Conservation (phyloP, 768 basidiomycete species). For the Lactarius evosmus region DNA sequence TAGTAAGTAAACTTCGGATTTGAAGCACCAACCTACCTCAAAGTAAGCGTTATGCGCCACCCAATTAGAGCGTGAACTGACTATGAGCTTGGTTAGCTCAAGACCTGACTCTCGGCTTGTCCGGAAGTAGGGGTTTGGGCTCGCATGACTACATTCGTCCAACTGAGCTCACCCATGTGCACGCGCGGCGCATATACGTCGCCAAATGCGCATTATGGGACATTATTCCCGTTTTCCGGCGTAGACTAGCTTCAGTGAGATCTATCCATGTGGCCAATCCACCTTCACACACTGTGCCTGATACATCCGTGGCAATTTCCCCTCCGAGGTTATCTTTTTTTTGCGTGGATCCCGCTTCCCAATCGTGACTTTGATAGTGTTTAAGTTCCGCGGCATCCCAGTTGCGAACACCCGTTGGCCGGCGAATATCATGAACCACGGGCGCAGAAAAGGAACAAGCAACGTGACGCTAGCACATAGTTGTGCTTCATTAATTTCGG, state of each 20-base stretch:
- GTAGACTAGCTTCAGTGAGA: background rate
- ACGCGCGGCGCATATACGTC: background rate
- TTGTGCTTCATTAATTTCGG: background rate
- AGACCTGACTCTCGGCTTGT: constrained; percentile 14
- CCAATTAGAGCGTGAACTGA: background rate
- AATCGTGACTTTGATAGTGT: constrained; percentile 31
- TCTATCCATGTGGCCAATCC: background rate
- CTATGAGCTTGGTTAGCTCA: constrained; percentile 30
- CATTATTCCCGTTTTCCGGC: background rate
- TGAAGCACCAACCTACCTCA: constrained; percentile 26
- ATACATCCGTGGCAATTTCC: background rate
- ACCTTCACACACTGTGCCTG: constrained; percentile 21
- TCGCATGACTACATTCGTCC: background rate
- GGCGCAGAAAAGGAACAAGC: background rate
- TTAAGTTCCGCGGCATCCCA: constrained; percentile 30
- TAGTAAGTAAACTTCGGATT: constrained; percentile 31
- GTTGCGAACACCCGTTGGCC: constrained; percentile 36
- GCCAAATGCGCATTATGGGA: background rate
- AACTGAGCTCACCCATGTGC: background rate
- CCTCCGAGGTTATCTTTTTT: constrained; percentile 26
- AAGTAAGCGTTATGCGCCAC: background rate
- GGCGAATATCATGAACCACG: constrained; percentile 36
- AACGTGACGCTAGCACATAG: background rate
- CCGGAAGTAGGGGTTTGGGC: background rate
- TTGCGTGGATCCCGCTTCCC: constrained; percentile 23